phyloP scores from a whole-genome alignment of 108 stramenopile species.

The Fragilariopsis cylindrus region DNA sequence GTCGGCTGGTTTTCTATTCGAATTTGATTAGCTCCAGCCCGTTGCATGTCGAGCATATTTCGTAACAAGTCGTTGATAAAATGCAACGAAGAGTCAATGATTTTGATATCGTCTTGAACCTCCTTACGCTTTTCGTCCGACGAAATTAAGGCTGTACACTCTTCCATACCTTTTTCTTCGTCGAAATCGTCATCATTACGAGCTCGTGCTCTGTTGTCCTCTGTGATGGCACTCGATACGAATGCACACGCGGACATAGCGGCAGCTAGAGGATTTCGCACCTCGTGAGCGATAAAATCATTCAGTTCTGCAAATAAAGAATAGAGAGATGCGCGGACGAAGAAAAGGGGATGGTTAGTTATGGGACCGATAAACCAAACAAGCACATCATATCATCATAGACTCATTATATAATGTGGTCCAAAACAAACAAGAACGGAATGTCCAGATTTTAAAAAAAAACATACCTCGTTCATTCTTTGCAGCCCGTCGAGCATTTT shows the following conservation, averaged over 20 bases:
- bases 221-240: conserved; percentile 19
- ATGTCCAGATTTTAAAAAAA: neutral
- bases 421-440: neutral
- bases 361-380: too few species aligned
- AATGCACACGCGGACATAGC: conserved; percentile 32
- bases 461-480: conserved; percentile 19
- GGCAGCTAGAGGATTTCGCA: conserved; percentile 36
- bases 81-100: conserved; percentile 33
- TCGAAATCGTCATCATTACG: neutral
- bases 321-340: too few species aligned
- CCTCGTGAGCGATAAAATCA: conserved; percentile 44
- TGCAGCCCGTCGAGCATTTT: conserved; percentile 11
- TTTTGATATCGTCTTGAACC: conserved; percentile 30
- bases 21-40: conserved; percentile 35
- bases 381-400: too few species aligned
- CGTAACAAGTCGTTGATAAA: conserved; percentile 45
- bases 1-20: conserved; percentile 23
- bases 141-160: neutral
- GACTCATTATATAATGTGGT: neutral
- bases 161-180: neutral
- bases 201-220: neutral
- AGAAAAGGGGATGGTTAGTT: too few species aligned
- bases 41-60: conserved; percentile 44
- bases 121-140: conserved; percentile 9
- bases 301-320: conserved; percentile 26